phyloP scores from a whole-genome alignment of 2,329 filamentous ascomycete species.

The Alternaria alternata region DNA sequence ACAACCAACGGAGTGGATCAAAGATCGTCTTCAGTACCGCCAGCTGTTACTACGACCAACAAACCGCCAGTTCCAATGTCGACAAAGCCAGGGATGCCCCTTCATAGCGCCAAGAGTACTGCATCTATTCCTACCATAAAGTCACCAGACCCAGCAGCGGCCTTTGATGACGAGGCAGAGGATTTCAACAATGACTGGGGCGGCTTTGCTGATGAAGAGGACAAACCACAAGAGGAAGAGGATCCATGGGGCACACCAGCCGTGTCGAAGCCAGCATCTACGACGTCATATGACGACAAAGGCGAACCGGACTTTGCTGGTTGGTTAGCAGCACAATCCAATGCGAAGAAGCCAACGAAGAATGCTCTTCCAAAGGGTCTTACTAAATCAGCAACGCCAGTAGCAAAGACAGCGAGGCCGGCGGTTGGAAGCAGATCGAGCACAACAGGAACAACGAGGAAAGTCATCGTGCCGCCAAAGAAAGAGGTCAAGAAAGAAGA shows the following conservation, averaged over 20 bases:
- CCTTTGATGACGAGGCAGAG: constrained; percentile 59
- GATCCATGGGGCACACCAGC: constrained; percentile 60
- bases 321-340: constrained; percentile 87
- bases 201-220: constrained; percentile 67
- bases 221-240: constrained; percentile 58
- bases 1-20: constrained; percentile 50
- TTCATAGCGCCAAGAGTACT: constrained; percentile 37
- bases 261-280: constrained; percentile 46
- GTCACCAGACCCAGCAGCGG: constrained; percentile 59
- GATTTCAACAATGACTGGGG: constrained; percentile 79
- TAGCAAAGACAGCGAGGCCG: constrained; percentile 46
- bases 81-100: constrained; percentile 46
- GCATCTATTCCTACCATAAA: constrained; percentile 38
- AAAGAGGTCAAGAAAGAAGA: constrained; percentile 43
- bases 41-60: constrained; percentile 50
- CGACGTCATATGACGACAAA: constrained; percentile 76
- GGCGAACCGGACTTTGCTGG: constrained; percentile 95
- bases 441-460: constrained; percentile 42
- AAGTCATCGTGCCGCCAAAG: constrained; percentile 38
- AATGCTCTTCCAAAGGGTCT: constrained; percentile 87
- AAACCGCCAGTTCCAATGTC: constrained; percentile 61
- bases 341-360: constrained; percentile 69
- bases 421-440: constrained; percentile 41
- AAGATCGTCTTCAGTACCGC: constrained; percentile 60
- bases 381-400: constrained; percentile 62